Conservation (phyloP, 192 early-diverging fungal species). For the Coemansia sp. region DNA sequence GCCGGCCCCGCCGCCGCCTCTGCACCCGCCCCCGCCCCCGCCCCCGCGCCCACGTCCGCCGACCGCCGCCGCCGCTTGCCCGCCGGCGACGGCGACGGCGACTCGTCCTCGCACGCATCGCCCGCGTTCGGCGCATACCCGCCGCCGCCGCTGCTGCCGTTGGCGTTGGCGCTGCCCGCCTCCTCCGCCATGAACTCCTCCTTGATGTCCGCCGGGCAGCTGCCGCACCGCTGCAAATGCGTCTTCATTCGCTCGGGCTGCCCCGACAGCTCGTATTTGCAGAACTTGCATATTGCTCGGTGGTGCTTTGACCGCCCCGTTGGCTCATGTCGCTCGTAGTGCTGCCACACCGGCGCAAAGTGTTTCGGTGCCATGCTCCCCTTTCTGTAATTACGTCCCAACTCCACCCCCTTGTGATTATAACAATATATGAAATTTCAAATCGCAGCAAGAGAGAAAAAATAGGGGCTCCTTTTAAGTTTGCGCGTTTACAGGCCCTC, state of each 20-base stretch:
- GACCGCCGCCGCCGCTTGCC: slow-evolving; percentile 37
- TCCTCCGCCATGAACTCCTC: slow-evolving; percentile 39
- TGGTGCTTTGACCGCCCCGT: slow-evolving; percentile 54
- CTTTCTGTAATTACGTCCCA: too few relatives aligned
- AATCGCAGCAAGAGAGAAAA: slow-evolving; percentile 6
- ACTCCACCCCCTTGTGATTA: too few relatives aligned
- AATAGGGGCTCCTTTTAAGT: neutral
- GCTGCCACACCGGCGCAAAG: slow-evolving; percentile 54
- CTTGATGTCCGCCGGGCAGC: slow-evolving; percentile 35
- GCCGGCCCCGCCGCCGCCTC: neutral
- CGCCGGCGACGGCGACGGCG: slow-evolving; percentile 8
- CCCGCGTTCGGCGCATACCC: neutral
- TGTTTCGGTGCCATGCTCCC: slow-evolving; percentile 52
- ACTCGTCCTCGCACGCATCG: neutral
- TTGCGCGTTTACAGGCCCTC: neutral
- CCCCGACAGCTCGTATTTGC: slow-evolving; percentile 49
- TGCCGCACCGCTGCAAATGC: slow-evolving; percentile 42
- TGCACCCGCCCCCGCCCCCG: neutral
- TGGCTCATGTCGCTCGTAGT: slow-evolving; percentile 52
- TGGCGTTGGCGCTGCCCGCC: neutral
- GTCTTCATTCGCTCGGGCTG: slow-evolving; percentile 55
- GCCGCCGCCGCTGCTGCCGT: neutral
- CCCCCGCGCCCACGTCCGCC: slow-evolving; percentile 18
- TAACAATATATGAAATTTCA: neutral
- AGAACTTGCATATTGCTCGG: slow-evolving; percentile 50